Evolutionary conservation across 805 yeast species (phyloP).

Genomic region (Lipomyces sp.): DNA sequence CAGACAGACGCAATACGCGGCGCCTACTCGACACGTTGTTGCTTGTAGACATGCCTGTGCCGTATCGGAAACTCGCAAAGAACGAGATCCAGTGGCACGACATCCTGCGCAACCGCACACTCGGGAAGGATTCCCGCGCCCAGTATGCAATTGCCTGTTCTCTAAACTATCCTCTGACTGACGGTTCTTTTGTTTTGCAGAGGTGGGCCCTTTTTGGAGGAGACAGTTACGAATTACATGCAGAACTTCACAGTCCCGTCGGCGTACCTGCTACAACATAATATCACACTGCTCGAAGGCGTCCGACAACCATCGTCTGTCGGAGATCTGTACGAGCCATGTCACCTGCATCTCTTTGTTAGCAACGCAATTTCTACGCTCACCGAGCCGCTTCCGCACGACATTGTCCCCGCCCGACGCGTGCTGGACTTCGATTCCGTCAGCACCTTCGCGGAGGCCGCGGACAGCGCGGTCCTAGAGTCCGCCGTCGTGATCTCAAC

Average conservation of each 20-base stretch:
- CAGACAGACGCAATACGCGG: conserved; percentile 12
- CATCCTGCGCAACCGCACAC: conserved; percentile 1
- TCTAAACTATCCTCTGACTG: not conserved
- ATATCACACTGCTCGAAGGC: conserved; percentile 14
- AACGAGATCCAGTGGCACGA: conserved; percentile 18
- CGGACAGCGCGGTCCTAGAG: not conserved
- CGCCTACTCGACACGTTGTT: conserved; percentile 17
- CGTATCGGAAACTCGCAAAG: conserved; percentile 5
- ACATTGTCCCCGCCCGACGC: conserved; percentile 19
- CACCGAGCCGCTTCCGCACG: conserved; percentile 11
- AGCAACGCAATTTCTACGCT: conserved; percentile 8
- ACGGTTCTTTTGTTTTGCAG: not conserved
- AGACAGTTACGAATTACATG: conserved; percentile 16
- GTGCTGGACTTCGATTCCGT: conserved; percentile 11
- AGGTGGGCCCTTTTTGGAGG: conserved; percentile 1
- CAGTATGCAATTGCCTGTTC: conserved; percentile 6
- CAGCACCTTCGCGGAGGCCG: not conserved
- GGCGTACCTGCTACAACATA: conserved; percentile 15
- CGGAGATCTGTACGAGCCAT: conserved; percentile 22
- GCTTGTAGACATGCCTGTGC: conserved; percentile 17
- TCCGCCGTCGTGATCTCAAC: conserved; percentile 16
- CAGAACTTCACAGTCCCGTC: conserved; percentile 20
- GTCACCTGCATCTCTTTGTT: conserved; percentile 21
- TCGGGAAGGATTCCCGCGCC: conserved; percentile 17
- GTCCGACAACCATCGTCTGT: conserved; percentile 8